Base-by-base conservation (phyloP, 306 rosid genomes). In the Rosa rugosa region DNA sequence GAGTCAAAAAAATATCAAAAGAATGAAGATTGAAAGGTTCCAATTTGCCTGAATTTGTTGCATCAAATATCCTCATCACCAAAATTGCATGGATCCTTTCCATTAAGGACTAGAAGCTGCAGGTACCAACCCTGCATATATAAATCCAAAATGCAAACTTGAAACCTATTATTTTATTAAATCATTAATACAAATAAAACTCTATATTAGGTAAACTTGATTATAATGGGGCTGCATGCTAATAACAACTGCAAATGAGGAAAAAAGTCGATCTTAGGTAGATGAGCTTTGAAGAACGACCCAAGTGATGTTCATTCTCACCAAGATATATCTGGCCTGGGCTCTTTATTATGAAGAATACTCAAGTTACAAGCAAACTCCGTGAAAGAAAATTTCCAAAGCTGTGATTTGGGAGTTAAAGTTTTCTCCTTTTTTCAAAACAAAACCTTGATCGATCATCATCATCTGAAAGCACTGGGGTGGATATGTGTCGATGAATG, bases 401-500 rank as follows among this genome's bases (percentile, higher is more conserved):
- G 5, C 8, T 10, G 38, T 34, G 5, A 64, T 27, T 64, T 34
- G n/a, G 41, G 22, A 34, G 44, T 36, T 34, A 16, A 64, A 34
- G 69, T 34, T 14, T 6, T 64, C 11, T 64, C 23, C 18, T 63
- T 13, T 63, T 13, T 27, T n/a, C 62, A 31, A 27, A 17, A 17
- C 0, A 14, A 49, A 59, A 36, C n/a, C 63, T 71, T 38, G 76
- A 41, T 31, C 44, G 12, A 62, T 62, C 67, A 62, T 62, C 20
- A 17, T 66, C 63, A 57, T 38, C 40, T 23, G 74, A 67, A 51
- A 56, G 67, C 78, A 49, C 25, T 54, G 44, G 47, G 34, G 49
- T 77, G 71, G 79, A 38, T n/a, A 38, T n/a, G 53, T 49, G 78
- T 51, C 65, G 66, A 79, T 69, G 64, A 79, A 69, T 20, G 68